Base-by-base conservation (phyloP, 805 yeast species). In the Cephaloascus fragrans region DNA sequence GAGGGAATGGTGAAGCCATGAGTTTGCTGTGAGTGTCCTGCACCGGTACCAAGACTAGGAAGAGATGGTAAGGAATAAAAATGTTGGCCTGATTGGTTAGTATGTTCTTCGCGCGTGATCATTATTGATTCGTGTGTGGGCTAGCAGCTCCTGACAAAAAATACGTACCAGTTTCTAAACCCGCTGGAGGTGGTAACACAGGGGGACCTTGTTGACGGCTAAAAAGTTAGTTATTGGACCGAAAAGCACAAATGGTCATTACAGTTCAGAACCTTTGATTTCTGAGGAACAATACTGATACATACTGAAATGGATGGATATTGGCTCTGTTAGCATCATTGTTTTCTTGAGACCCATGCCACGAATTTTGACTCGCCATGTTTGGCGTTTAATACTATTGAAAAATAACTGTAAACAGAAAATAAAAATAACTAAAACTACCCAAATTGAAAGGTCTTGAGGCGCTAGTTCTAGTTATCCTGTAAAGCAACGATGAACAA, bases 181-280 rank as follows among this genome's bases (percentile, higher is more conserved):
- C 58, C 15, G 75, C 73, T 15, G 81, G 80, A 10, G 81, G 80
- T 4, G 80, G 81, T 44, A 75, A 61, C 15, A 75, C 78, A 9
- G 80, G 80, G 4, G 78, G 76, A 37, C 62, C 60, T 43, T 45
- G 73, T 53, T 71, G 80, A 50, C 75, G 78, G 47, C 79, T 73
- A 44, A n/a, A 37, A 32, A 14, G 35, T 23, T 23, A 23, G 12
- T 23, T 8, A 12, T 8, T 23, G 28, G 12, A 23, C 28, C 28
- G 28, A 23, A 8, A 23, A 23, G 12, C 10, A 23, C 12, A 23
- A 12, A 8, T 6, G 28, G 12, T 23, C n/a, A n/a, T n/a, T n/a
- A n/a, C n/a, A n/a, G n/a, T n/a, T n/a, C 12, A 8, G 28, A 23
- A 8, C 28, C 28, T 23, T 12, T 23, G 28, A 23, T 23, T 8